These are phyloP conservation scores for Krasilnikovozyma curviuscula DNA, from an alignment of 768 basidiomycete genomes.

Conservation along the genomic window DNA sequence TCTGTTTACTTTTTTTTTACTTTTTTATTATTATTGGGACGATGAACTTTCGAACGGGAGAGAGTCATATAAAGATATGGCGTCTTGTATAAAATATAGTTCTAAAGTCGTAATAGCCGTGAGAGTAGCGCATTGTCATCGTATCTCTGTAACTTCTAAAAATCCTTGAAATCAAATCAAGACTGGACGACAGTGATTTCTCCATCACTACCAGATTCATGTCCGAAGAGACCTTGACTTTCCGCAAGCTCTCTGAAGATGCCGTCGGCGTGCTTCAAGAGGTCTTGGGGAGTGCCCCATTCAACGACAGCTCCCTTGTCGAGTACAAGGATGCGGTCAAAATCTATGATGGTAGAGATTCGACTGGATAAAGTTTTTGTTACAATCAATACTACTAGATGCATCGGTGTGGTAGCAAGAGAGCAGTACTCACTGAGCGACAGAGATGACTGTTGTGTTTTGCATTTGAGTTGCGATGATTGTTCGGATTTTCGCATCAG, in stretches of 20 bases:
- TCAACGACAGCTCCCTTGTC: neutral
- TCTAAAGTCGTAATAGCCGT: too few relatives aligned
- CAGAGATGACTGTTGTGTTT: constrained; percentile 10
- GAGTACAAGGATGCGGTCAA: neutral
- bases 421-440: constrained; percentile 15
- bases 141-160: too few relatives aligned
- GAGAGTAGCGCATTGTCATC: too few relatives aligned
- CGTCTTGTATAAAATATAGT: too few relatives aligned
- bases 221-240: constrained; percentile 1
- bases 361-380: neutral
- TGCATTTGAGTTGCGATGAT: constrained; percentile 10
- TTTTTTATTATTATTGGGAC: too few relatives aligned
- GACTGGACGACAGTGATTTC: too few relatives aligned
- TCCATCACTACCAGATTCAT: too few relatives aligned
- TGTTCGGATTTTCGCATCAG: constrained; percentile 13
- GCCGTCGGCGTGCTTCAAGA: neutral
- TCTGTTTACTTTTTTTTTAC: too few relatives aligned
- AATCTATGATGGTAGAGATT: neutral
- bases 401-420: too few relatives aligned
- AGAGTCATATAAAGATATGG: too few relatives aligned
- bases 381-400: neutral
- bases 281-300: neutral
- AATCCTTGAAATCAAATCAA: too few relatives aligned
- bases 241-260: neutral
- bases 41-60: too few relatives aligned